phyloP scores from a whole-genome alignment of 345 rosid species.

The Lepidium didymum region DNA sequence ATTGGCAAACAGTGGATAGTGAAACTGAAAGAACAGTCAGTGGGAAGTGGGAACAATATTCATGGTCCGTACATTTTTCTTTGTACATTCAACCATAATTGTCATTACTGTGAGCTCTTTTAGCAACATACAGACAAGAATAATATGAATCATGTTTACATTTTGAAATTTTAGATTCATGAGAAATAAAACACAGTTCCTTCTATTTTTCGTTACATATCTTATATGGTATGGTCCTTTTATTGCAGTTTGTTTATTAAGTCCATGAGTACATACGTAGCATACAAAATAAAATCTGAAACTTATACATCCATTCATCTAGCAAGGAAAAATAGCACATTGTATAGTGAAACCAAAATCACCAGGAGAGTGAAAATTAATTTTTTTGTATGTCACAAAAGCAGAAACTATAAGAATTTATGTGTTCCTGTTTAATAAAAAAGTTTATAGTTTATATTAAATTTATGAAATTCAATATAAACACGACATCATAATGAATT shows the following conservation, averaged over 20 bases:
- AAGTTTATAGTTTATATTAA: no score
- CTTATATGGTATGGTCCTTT: neutral
- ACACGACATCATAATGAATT: no score
- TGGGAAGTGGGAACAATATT: neutral
- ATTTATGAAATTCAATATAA: no score
- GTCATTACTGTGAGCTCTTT: neutral
- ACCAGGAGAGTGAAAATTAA: no score
- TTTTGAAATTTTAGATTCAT: neutral
- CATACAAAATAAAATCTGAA: neutral
- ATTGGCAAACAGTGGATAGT: neutral
- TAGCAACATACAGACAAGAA: neutral
- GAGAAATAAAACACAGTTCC: neutral
- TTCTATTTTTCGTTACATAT: neutral
- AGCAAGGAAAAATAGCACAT: neutral
- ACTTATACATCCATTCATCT: neutral
- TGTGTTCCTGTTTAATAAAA: no score
- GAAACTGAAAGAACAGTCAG: neutral
- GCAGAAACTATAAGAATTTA: no score
- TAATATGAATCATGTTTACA: neutral
- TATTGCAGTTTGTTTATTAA: neutral
- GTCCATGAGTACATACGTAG: neutral
- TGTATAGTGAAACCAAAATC: neutral
- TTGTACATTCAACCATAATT: slow-evolving; percentile 1
- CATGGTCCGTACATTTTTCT: slow-evolving; percentile 9
- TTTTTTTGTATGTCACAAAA: no score